These are phyloP conservation scores for Vicia sativa DNA, from an alignment of 306 rosid genomes.

Conservation along the genomic window DNA sequence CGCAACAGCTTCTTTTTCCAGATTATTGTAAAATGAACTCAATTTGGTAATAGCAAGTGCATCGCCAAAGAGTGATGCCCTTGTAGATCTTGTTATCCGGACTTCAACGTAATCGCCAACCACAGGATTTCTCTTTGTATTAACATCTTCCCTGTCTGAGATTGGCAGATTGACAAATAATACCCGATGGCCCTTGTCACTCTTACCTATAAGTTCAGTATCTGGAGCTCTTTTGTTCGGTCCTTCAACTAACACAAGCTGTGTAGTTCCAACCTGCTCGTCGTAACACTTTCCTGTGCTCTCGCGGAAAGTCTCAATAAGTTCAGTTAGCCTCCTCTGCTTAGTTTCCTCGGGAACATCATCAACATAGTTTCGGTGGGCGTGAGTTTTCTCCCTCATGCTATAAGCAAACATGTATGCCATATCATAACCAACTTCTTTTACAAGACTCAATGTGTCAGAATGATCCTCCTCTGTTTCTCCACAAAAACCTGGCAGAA, in stretches of 20 bases:
- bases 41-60: conserved; percentile 76
- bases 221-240: conserved; percentile 90
- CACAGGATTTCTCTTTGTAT: conserved; percentile 56
- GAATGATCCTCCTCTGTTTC: conserved; percentile 90
- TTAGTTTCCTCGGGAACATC: conserved; percentile 87
- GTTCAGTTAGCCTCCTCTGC: conserved; percentile 92
- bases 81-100: conserved; percentile 67
- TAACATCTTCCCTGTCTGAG: conserved; percentile 57
- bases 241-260: conserved; percentile 94
- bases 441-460: conserved; percentile 72
- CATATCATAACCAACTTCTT: conserved; percentile 85
- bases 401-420: conserved; percentile 98
- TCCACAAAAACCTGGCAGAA: conserved; percentile 84
- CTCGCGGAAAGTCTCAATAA: conserved; percentile 79
- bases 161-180: conserved; percentile 58
- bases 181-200: conserved; percentile 91
- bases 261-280: conserved; percentile 73
- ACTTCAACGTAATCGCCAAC: conserved; percentile 97
- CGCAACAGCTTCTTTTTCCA: conserved; percentile 58
- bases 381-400: conserved; percentile 99
- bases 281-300: conserved; percentile 89
- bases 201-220: conserved; percentile 88
- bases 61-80: conserved; percentile 86
- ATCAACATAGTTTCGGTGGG: conserved; percentile 82
- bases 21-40: conserved; percentile 59